Conservation (phyloP, 2,329 filamentous ascomycete species). For the Plectosphaerella sp. region DNA sequence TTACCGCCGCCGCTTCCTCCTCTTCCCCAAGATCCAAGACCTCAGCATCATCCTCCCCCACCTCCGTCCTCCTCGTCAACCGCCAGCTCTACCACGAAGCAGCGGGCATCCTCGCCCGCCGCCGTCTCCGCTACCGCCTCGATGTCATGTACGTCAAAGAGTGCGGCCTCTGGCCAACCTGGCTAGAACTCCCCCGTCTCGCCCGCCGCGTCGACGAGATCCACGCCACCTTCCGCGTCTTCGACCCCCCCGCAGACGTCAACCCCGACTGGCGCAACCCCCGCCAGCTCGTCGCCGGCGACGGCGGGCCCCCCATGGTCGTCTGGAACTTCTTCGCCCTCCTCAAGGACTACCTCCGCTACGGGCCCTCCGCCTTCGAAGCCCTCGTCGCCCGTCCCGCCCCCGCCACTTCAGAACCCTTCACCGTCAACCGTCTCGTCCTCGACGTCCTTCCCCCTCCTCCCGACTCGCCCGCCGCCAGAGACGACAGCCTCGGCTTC, state of each 20-base stretch:
- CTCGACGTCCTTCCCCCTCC: constrained; percentile 11
- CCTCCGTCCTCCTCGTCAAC: constrained; percentile 9
- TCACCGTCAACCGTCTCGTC: constrained; percentile 10
- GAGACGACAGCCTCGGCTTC: constrained; percentile 10
- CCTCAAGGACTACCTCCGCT: constrained; percentile 10
- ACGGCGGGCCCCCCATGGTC: constrained; percentile 10
- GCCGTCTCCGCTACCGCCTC: constrained; percentile 8
- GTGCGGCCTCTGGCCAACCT: constrained; percentile 15
- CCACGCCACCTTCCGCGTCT: constrained; percentile 12
- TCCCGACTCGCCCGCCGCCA: constrained; percentile 2
- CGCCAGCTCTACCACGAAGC: constrained; percentile 12
- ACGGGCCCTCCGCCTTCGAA: constrained; percentile 10
- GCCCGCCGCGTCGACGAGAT: constrained; percentile 9
- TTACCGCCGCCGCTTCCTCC: neutral
- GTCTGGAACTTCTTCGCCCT: constrained; percentile 14
- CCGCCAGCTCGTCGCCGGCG: constrained; percentile 10
- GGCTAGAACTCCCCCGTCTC: constrained; percentile 11
- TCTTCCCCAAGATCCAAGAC: neutral
- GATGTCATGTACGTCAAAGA: constrained; percentile 15
- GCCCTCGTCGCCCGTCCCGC: constrained; percentile 6
- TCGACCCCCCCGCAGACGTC: constrained; percentile 11
- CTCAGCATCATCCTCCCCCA: neutral
- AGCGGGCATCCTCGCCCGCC: constrained; percentile 5
- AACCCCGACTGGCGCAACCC: constrained; percentile 12
- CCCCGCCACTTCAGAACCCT: neutral